Base-by-base conservation (phyloP, 768 basidiomycete species). In the Krasilnikovozyma curviuscula region DNA sequence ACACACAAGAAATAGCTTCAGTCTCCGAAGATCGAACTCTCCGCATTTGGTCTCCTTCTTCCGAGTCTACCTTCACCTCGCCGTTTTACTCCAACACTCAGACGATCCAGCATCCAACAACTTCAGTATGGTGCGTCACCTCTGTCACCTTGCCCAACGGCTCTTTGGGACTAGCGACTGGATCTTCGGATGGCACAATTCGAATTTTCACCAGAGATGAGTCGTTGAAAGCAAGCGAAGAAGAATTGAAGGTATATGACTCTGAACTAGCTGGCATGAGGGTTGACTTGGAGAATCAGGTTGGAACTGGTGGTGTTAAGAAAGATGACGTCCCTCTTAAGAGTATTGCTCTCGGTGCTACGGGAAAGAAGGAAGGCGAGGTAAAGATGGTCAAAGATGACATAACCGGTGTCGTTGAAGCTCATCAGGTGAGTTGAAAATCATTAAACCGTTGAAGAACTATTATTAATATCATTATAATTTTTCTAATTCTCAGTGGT, bases 151-250 rank as follows among this genome's bases (percentile, higher is more conserved):
- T n/a, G n/a, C n/a, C n/a, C n/a, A 85, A 86, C 53, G 78, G 82
- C 29, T 91, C 97, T 62, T 82, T 98, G 55, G n/a, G n/a, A n/a
- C n/a, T n/a, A n/a, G 81, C 84, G 39, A 86, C 81, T 43, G 89
- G 91, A 5, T 73, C 78, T 44, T 91, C 89, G 53, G 93, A 98
- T 61, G 78, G 80, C 30, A 65, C 78, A 25, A 75, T 97, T 19
- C 76, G 93, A 42, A 72, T 97, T 14, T 98, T 91, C 66, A 88
- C 66, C 2, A 44, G 79, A 57, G 68, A 71, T 19, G 69, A 71
- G 18, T 27, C 19, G 8, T 32, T 38, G n/a, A 29, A 42, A 7
- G 50, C 50, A 1, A 18, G 31, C 10, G 45, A 27, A 1, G 72
- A 77, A 60, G 77, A 77, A 37, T 73, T 86, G 18, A 81, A 77